Evolutionary conservation across 345 rosid species (phyloP).

Genomic region (Eucalyptus pauciflora): DNA sequence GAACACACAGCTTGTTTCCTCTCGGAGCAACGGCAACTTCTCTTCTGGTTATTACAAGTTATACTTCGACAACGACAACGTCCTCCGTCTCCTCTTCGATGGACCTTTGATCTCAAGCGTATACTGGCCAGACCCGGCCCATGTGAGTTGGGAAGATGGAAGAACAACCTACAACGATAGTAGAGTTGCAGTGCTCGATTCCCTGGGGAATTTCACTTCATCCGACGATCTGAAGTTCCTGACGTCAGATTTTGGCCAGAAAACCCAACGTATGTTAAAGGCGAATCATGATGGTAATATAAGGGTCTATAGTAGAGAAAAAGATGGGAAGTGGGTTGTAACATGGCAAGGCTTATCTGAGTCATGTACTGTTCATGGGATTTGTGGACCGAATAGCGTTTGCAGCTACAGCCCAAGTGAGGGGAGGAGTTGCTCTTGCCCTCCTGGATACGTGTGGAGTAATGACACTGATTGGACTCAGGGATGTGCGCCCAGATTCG

Average conservation of each 20-base stretch:
- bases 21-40: not conserved
- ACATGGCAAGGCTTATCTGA: not conserved
- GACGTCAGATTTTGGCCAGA: not conserved
- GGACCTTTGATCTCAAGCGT: constrained; percentile 1
- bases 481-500: too few species aligned
- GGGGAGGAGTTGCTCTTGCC: too few species aligned
- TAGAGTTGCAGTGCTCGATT: not conserved
- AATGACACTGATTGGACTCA: too few species aligned
- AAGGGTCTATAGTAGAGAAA: not conserved
- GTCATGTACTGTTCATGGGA: too few species aligned
- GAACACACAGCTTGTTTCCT: not conserved
- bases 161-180: constrained; percentile 11
- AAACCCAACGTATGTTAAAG: not conserved
- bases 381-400: too few species aligned
- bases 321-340: not conserved
- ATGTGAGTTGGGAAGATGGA: not conserved
- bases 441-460: too few species aligned
- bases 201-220: not conserved
- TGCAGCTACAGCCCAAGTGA: too few species aligned
- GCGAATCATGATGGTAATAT: not conserved
- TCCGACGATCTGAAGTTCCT: not conserved
- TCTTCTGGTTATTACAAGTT: constrained; percentile 16
- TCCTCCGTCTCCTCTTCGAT: constrained; percentile 4
- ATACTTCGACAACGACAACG: constrained; percentile 16
- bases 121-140: constrained; percentile 10